Evolutionary conservation across 441 rosid genomes (phyloP).

Genomic region (Pelargonium cotyledonis): DNA sequence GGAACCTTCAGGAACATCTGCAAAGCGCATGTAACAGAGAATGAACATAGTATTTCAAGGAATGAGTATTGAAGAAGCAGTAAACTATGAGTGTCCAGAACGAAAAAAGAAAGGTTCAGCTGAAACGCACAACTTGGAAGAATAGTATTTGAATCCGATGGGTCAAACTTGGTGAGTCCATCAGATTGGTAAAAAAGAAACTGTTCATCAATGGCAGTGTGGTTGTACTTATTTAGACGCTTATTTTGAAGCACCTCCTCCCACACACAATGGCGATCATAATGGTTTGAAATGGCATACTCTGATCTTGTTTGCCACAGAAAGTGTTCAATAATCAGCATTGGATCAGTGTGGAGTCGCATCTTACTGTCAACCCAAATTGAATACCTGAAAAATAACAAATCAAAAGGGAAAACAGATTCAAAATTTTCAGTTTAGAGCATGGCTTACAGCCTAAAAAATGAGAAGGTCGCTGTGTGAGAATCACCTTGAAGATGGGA

Average conservation of each 20-base stretch:
- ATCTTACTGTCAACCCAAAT: slow-evolving; percentile 91
- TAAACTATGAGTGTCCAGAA: neutral
- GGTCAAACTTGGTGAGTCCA: slow-evolving; percentile 69
- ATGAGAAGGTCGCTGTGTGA: slow-evolving; percentile 15
- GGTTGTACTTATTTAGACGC: slow-evolving; percentile 67
- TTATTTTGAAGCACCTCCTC: slow-evolving; percentile 86
- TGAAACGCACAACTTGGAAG: slow-evolving; percentile 74
- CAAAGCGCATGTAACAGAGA: slow-evolving; percentile 21
- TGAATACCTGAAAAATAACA: slow-evolving; percentile 53
- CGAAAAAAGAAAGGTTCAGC: neutral
- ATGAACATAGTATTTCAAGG: slow-evolving; percentile 16
- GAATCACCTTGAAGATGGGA: slow-evolving; percentile 76
- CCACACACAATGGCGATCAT: slow-evolving; percentile 95
- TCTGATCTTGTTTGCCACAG: slow-evolving; percentile 76
- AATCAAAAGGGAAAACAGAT: neutral
- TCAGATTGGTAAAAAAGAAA: slow-evolving; percentile 57
- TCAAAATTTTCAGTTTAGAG: slow-evolving; percentile 9
- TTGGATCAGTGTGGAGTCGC: slow-evolving; percentile 77
- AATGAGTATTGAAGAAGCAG: slow-evolving; percentile 13
- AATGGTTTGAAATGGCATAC: slow-evolving; percentile 90
- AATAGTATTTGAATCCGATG: slow-evolving; percentile 45
- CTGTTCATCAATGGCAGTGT: slow-evolving; percentile 67
- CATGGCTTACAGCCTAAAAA: slow-evolving; percentile 20
- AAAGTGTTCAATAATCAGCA: slow-evolving; percentile 71
- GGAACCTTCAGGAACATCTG: slow-evolving; percentile 97